Conservation (phyloP, 306 rosid genomes). For the Datisca glomerata region DNA sequence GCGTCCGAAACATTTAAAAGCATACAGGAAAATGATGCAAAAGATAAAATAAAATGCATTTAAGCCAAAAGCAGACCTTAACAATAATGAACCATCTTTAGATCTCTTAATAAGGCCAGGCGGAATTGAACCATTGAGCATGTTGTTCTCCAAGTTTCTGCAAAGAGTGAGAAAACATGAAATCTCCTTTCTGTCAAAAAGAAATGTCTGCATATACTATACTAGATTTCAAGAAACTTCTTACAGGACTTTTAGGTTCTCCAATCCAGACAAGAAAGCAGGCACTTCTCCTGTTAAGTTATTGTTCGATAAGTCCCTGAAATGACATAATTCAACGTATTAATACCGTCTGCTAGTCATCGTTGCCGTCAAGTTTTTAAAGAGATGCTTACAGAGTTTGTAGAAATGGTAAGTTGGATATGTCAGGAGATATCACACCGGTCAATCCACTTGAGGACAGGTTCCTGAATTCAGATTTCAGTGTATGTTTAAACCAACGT, state of each 20-base stretch:
- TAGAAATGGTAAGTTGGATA: slow-evolving; percentile 25
- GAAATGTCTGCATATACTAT: neutral
- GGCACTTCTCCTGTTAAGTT: slow-evolving; percentile 27
- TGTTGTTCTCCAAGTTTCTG: too few relatives aligned
- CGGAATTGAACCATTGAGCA: too few relatives aligned
- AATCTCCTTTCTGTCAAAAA: neutral
- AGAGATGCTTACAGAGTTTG: slow-evolving; percentile 26
- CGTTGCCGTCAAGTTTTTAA: neutral
- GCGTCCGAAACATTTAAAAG: neutral
- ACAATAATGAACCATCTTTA: slow-evolving; percentile 16
- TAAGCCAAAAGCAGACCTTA: slow-evolving; percentile 29
- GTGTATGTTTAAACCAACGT: too few relatives aligned
- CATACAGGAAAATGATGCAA: neutral
- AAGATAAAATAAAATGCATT: neutral
- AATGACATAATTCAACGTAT: slow-evolving; percentile 4
- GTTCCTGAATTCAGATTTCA: neutral
- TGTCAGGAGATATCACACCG: slow-evolving; percentile 7
- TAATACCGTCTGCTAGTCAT: neutral
- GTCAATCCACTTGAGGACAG: neutral
- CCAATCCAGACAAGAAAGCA: slow-evolving; percentile 17
- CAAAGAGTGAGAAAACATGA: too few relatives aligned
- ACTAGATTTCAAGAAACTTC: slow-evolving; percentile 8
- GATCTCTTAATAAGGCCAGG: slow-evolving; percentile 10
- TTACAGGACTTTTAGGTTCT: slow-evolving; percentile 23
- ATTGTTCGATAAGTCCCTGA: slow-evolving; percentile 49